Evolutionary conservation across 78 protist species (phyloP).

Genomic region (Mastigamoeba balamuthi): DNA sequence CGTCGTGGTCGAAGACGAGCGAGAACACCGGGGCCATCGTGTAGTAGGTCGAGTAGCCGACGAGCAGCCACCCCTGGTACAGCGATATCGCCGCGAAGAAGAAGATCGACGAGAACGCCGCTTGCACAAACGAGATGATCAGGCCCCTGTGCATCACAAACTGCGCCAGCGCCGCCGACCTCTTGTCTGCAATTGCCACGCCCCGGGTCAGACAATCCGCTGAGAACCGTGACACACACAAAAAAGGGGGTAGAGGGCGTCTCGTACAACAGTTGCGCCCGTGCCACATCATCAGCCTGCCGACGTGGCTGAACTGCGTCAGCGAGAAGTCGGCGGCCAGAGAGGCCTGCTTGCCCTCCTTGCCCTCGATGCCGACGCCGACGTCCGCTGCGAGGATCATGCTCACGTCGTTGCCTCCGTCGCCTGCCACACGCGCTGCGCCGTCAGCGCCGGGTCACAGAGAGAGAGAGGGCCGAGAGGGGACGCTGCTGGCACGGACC

Average conservation of each 20-base stretch:
- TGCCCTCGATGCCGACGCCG: slow-evolving; percentile 93
- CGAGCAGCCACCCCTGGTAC: slow-evolving; percentile 70
- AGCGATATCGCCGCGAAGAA: slow-evolving; percentile 84
- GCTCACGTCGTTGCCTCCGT: slow-evolving; percentile 96
- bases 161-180: slow-evolving; percentile 71
- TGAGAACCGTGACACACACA: background rate
- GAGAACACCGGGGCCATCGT: slow-evolving; percentile 92
- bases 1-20: slow-evolving; percentile 83
- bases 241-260: too few relatives aligned
- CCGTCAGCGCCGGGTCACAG: too few relatives aligned
- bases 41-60: slow-evolving; percentile 84
- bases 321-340: slow-evolving; percentile 94
- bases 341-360: slow-evolving; percentile 95
- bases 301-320: slow-evolving; percentile 67
- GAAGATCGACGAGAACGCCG: slow-evolving; percentile 85
- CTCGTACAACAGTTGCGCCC: background rate
- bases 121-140: slow-evolving; percentile 88
- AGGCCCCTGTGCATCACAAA: slow-evolving; percentile 97
- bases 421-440: too few relatives aligned
- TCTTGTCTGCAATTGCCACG: slow-evolving; percentile 11
- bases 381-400: slow-evolving; percentile 98
- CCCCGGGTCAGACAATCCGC: background rate
- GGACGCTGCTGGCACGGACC: too few relatives aligned
- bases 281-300: too few relatives aligned
- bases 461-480: too few relatives aligned